Conservation (phyloP, 2,329 filamentous ascomycete genomes). For the Nothomitra cinnamomea region DNA sequence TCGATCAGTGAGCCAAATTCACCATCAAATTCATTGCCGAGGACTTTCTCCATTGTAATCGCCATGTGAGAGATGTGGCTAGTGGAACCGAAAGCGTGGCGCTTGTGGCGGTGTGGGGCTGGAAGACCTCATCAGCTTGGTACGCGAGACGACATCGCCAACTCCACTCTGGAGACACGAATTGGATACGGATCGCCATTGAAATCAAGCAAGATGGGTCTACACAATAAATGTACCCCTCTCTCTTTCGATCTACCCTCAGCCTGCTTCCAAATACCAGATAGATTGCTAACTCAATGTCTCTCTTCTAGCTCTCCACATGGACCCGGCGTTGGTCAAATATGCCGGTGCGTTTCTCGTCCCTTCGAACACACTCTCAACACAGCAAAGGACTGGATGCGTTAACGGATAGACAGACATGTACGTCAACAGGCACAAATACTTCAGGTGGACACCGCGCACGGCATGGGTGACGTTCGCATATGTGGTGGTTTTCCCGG, state of each 20-base stretch:
- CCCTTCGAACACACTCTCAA: not conserved
- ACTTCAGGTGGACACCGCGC: slow-evolving; percentile 82
- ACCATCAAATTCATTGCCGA: too few relatives aligned
- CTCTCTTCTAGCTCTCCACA: slow-evolving; percentile 22
- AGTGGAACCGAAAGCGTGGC: not conserved
- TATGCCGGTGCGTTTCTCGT: slow-evolving; percentile 29
- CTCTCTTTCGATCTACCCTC: not conserved
- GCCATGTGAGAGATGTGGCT: not conserved
- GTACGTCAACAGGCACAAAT: slow-evolving; percentile 71
- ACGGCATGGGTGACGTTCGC: slow-evolving; percentile 66
- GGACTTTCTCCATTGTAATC: too few relatives aligned
- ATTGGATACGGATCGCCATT: not conserved
- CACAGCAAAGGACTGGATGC: not conserved
- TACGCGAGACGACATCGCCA: too few relatives aligned
- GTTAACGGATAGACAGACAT: slow-evolving; percentile 42
- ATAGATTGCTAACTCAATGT: not conserved
- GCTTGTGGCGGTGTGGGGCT: not conserved
- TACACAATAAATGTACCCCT: not conserved
- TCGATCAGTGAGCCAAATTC: too few relatives aligned
- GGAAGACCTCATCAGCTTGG: too few relatives aligned
- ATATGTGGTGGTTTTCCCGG: slow-evolving; percentile 59
- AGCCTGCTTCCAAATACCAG: not conserved
- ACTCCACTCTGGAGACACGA: too few relatives aligned
- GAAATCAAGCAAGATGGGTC: not conserved
- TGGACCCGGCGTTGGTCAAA: slow-evolving; percentile 39